phyloP scores from a whole-genome alignment of 2,329 filamentous ascomycete genomes.

The Aspergillus viridinutans region DNA sequence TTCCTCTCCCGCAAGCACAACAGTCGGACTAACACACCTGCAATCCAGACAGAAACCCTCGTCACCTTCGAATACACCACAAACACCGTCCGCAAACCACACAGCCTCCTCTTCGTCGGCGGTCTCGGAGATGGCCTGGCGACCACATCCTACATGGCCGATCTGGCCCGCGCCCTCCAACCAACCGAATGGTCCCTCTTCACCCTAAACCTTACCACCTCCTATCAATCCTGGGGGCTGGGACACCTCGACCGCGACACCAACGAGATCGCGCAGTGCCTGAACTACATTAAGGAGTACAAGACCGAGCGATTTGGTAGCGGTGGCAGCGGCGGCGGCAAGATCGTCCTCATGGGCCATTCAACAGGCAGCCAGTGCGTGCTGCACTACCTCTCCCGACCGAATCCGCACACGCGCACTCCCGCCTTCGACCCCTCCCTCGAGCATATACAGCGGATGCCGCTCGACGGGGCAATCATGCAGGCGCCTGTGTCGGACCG shows the following conservation, averaged over 20 bases:
- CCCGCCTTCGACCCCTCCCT: slow-evolving; percentile 27
- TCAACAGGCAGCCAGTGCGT: slow-evolving; percentile 66
- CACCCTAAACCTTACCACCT: slow-evolving; percentile 49
- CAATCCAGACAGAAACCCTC: slow-evolving; percentile 29
- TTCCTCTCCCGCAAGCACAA: not conserved
- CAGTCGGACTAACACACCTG: slow-evolving; percentile 9
- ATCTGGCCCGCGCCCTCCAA: slow-evolving; percentile 46
- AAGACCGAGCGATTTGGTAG: slow-evolving; percentile 26
- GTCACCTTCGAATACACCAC: slow-evolving; percentile 40
- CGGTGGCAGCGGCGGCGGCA: slow-evolving; percentile 34
- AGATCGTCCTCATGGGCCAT: slow-evolving; percentile 63
- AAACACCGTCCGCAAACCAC: slow-evolving; percentile 27
- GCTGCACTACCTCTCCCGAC: slow-evolving; percentile 56
- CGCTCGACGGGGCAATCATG: slow-evolving; percentile 69
- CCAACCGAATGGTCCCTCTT: slow-evolving; percentile 52
- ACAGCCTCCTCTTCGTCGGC: slow-evolving; percentile 56
- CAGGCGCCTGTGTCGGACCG: slow-evolving; percentile 78
- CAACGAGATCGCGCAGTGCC: slow-evolving; percentile 49
- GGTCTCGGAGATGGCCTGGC: slow-evolving; percentile 56
- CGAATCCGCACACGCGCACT: slow-evolving; percentile 36
- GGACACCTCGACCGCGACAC: slow-evolving; percentile 51
- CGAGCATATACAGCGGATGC: slow-evolving; percentile 42
- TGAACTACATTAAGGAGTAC: slow-evolving; percentile 47
- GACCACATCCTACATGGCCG: slow-evolving; percentile 51
- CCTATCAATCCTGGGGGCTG: slow-evolving; percentile 53